Evolutionary conservation across 352 stramenopile genomes (phyloP), one percentile per base, ranked within the genome.

Genomic region (Globisporangium echinulatum): DNA sequence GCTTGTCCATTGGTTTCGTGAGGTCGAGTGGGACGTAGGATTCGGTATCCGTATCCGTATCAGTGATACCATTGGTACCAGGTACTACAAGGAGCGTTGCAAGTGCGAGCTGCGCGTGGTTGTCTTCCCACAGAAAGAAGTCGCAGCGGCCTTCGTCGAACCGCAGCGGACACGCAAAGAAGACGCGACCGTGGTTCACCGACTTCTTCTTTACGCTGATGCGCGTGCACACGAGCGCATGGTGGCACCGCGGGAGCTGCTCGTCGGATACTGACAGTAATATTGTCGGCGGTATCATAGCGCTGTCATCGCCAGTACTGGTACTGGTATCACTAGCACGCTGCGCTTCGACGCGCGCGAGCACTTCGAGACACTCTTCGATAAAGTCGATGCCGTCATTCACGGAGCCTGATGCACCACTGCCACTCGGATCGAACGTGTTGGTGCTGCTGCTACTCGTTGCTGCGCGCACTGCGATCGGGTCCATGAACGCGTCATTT

Each of bases 171-270:
- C 85, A 94, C 4, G 79, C 63, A 56, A 90, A 94, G 59, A 94
- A 94, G 4, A 62, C 65, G 3, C 80, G 74, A 0, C 77, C 79
- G 56, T 87, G 74, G 56, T 94, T 94, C 52, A 87, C 88, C 68
- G 85, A 92, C 58, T 90, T 90, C 69, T 94, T 94, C 64, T 92
- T 91, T 7, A 94, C 85, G 13, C 82, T 69, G 47, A 90, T 67
- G 42, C 61, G 75, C n/a, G 77, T 71, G 40, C 72, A 87, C 2
- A 71, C 38, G 1, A 92, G 62, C 14, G 75, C 81, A 52, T 94
- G 84, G 37, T 90, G 73, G 54, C 84, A 94, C 44, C 77, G 72
- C 15, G 83, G 83, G 19, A 25, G 19, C 19, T 25, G 19, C 19
- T 25, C 19, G 19, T 25, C 19, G 19, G 19, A 25, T 25, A 25